A percentile compares a stretch with the other conserved stretches of the same genome.
Evolutionary conservation across 345 rosid genomes (phyloP).

Genomic region (Carallia pectinifolia): DNA sequence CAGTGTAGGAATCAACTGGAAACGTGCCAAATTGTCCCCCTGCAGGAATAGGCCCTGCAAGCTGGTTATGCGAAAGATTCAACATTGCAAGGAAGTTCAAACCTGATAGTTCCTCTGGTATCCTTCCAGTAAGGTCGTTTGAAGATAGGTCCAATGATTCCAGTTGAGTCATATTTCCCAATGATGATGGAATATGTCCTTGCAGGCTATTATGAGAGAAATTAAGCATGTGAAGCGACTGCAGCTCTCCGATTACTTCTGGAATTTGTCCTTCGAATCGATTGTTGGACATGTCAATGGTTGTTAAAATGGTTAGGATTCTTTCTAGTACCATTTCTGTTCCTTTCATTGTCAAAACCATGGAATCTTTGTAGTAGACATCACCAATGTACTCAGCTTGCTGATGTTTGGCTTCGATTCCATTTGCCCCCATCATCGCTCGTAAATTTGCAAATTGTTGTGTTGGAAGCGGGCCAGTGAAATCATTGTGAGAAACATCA

Average conservation of each 20-base stretch:
- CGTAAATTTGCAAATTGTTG: not conserved
- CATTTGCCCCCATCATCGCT: not conserved
- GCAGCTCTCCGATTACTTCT: conserved; percentile 4
- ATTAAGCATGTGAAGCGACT: conserved; percentile 10
- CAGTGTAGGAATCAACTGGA: not conserved
- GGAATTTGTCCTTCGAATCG: conserved; percentile 17
- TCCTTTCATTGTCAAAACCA: conserved; percentile 15
- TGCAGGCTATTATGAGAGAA: conserved; percentile 8
- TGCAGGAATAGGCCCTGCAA: conserved; percentile 15
- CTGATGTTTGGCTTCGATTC: not conserved
- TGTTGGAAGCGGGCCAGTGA: conserved; percentile 18
- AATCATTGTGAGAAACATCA: conserved; percentile 23
- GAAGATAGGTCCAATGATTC: not conserved
- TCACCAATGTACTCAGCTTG: conserved; percentile 2
- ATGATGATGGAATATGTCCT: not conserved
- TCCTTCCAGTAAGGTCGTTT: not conserved
- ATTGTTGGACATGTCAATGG: conserved; percentile 26
- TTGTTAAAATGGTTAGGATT: conserved; percentile 24
- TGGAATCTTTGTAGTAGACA: conserved; percentile 1
- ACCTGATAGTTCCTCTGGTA: not conserved
- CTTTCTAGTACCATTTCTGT: not conserved
- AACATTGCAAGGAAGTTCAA: not conserved
- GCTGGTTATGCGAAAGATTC: conserved; percentile 16
- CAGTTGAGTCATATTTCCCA: not conserved
- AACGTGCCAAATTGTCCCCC: conserved; percentile 22